Evolutionary conservation across 1,284 basidiomycete species (phyloP).

Genomic region (Moniliophthora roreri): DNA sequence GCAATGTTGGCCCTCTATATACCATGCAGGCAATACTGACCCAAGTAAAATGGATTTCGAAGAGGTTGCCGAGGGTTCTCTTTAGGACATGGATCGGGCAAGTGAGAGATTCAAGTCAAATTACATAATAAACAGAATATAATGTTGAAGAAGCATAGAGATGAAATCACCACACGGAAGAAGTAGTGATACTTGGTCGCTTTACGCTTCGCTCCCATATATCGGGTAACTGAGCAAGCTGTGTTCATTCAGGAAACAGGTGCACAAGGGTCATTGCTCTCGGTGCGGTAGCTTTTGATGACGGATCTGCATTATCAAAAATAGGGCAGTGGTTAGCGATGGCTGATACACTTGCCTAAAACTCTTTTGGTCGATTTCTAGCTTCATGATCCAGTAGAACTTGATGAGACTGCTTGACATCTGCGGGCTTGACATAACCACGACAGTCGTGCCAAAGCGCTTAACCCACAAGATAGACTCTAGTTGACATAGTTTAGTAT

Average conservation of each 20-base stretch:
- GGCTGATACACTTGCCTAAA: too few species aligned
- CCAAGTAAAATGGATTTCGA: background rate
- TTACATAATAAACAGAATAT: slow-evolving; percentile 7
- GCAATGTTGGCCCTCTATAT: too few species aligned
- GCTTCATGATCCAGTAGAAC: too few species aligned
- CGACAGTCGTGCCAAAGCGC: too few species aligned
- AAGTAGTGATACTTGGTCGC: slow-evolving; percentile 13
- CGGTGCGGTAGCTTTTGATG: slow-evolving; percentile 2
- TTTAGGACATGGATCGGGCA: background rate
- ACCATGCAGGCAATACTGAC: too few species aligned
- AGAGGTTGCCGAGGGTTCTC: background rate
- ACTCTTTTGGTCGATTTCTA: too few species aligned
- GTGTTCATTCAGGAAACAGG: slow-evolving; percentile 8
- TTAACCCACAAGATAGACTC: too few species aligned
- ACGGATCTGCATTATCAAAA: slow-evolving; percentile 8
- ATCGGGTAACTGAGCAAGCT: slow-evolving; percentile 14
- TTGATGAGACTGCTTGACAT: too few species aligned
- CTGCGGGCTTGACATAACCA: too few species aligned
- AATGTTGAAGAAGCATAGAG: slow-evolving; percentile 3
- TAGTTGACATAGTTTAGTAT: too few species aligned
- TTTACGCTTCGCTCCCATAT: background rate
- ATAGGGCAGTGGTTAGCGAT: too few species aligned
- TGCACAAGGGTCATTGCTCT: slow-evolving; percentile 8
- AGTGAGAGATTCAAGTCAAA: slow-evolving; percentile 1
- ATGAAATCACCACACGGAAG: slow-evolving; percentile 9